Base-by-base conservation (phyloP, 805 yeast genomes). In the Kodamaea leandrae region DNA sequence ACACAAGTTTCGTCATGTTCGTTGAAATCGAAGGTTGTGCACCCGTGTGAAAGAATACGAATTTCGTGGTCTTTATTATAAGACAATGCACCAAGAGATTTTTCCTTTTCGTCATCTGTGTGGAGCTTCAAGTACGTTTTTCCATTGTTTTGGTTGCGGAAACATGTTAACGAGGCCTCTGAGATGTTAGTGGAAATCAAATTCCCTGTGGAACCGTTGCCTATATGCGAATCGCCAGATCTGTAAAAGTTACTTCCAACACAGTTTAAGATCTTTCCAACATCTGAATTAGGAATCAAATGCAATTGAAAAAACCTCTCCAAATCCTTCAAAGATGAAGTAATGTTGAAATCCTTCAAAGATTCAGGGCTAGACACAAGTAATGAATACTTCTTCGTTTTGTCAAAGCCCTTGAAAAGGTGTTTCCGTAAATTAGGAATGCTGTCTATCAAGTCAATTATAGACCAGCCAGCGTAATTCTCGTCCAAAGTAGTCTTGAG, bases 351-450 rank as follows among this genome's bases (percentile, higher is more conserved):
- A 45, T 70, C 63, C 7, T 56, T 50, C 44, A 88, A 57, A 0
- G 88, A 77, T 13, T 72, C 71, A 2, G 77, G 63, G 0, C 82
- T 72, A 1, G 98, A 97, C 0, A 88, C 74, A 18, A 90, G 60
- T n/a, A 89, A 58, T 0, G 96, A 86, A 41, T 52, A 67, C 60
- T 19, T 57, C 2, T 25, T 44, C 2, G 36, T 10, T 5, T 41
- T 29, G 23, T 37, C 19, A 14, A 24, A 7, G 12, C 42, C 48
- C 19, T 50, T 62, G 17, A 67, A 55, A 4, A 85, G 55, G 1
- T 77, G 63, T 7, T 70, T 50, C 2, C 64, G 38, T 21, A 82
- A 53, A 20, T 69, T 47, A 3, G 72, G 77, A 37, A 71, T 69
- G 2, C 57, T 44, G 12, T 67, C 61, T 9, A 86, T 47, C 20